Evolutionary conservation across 2,329 filamentous ascomycete species (phyloP), one percentile per base, ranked within the genome.

Genomic region (Talaromyces rugulosus): DNA sequence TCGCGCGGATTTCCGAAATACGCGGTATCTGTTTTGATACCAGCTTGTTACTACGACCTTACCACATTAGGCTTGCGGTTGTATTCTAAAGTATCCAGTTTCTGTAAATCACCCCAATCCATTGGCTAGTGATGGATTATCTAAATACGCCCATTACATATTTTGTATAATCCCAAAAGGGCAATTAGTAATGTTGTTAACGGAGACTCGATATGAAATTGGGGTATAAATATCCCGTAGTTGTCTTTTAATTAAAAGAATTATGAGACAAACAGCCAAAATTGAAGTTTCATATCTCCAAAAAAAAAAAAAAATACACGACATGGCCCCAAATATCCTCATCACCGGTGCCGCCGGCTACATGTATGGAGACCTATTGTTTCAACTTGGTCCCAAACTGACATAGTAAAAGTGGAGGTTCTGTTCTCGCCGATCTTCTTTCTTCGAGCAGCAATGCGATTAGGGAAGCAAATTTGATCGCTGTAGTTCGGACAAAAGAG

Each of bases 261-360:
- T 23, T 23, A 12, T 23, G 2, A 44, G 5, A 16, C 54, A 36
- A 40, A 27, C 53, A 40, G 4, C 31, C 34, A 16, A 16, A 14
- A 23, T 23, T 23, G 23, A 23, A 23, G 23, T 53, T 53, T 40
- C 54, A n/a, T 44, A 11, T 28, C 14, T 31, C 23, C 1, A 18
- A 3, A 47, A 4, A 50, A 12, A 23, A 0, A 18, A 3, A 47
- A 4, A 50, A 12, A 23, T 23, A 23, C 7, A 14, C 40, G 30
- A 30, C 11, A 58, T 58, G 56, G 40, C 9, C 1, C 40, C 40
- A 30, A 58, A 50, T 16, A 58, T 58, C 30, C 56, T 58, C 16
- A 58, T 58, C 18, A 58, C 56, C 9, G 56, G 56, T 42, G 56
- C 56, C 8, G 56, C 56, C 5, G 56, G 56, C 14, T 58, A 58